Evolutionary conservation across 116 monocot species (phyloP).

Genomic region (Posidonia oceanica): DNA sequence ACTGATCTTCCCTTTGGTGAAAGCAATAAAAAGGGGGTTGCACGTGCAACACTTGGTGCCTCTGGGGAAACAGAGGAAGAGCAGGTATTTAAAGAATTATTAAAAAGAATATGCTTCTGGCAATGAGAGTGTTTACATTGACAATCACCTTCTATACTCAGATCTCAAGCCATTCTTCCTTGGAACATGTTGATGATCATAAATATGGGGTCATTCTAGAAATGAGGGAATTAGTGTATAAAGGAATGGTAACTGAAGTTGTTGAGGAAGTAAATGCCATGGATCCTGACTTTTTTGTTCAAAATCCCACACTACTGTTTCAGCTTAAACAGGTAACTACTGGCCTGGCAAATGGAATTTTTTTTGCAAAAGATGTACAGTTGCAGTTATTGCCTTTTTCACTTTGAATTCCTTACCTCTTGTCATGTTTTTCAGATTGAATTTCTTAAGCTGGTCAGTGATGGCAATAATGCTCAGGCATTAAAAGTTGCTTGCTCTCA

Average conservation of each 20-base stretch:
- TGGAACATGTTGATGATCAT: conserved; percentile 22
- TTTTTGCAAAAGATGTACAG: no score
- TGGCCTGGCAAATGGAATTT: not conserved
- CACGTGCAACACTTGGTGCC: conserved; percentile 7
- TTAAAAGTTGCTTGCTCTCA: conserved; percentile 70
- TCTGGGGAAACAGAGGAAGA: conserved; percentile 30
- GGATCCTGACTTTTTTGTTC: conserved; percentile 79
- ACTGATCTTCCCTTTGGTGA: not conserved
- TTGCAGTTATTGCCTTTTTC: not conserved
- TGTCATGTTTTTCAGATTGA: conserved; percentile 48
- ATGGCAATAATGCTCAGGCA: conserved; percentile 47
- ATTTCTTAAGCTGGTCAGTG: conserved; percentile 70
- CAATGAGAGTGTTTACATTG: not conserved
- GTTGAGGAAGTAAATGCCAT: conserved; percentile 79
- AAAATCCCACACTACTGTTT: conserved; percentile 65
- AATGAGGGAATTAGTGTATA: conserved; percentile 62
- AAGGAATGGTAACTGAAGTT: conserved; percentile 79
- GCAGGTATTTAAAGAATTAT: conserved; percentile 18
- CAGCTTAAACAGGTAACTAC: conserved; percentile 79
- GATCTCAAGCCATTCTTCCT: conserved; percentile 21
- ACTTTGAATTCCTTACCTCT: not conserved
- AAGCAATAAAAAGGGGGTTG: conserved; percentile 2
- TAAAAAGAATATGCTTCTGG: not conserved
- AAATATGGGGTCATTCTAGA: conserved; percentile 76
- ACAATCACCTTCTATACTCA: not conserved